Base-by-base conservation (phyloP, 1,284 basidiomycete species). In the Ustilago crameri region DNA sequence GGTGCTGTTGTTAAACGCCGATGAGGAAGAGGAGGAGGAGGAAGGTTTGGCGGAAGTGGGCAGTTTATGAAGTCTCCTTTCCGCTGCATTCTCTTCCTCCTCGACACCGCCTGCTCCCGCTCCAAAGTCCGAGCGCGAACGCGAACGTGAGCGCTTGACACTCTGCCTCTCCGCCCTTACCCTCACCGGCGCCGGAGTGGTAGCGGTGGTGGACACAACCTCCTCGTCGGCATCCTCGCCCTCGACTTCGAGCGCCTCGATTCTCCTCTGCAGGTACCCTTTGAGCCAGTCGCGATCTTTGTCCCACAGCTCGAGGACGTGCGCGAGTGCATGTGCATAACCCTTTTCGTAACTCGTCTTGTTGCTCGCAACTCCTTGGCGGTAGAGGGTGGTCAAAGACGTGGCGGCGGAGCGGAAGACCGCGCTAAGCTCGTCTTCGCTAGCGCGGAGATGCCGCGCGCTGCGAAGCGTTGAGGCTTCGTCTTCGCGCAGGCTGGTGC, bases 241-340 rank as follows among this genome's bases (percentile, higher is more conserved):
- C 23, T 61, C 66, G 14, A 47, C 63, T 27, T 65, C 67, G 18
- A 74, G 46, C 8, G 72, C 72, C 51, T 74, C 72, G 34, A 74
- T 74, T 34, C 72, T 47, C 9, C 67, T 32, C 51, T 71, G 67
- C 26, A 74, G 30, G 37, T 74, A 74, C n/a, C 72, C 69, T n/a
- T 54, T 66, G 5, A 74, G 50, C 72, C 72, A 74, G 24, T 52
- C 60, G 14, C 50, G 48, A 50, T 73, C 69, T 17, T 52, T 57
- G 3, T 66, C 55, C 59, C 68, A 61, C n/a, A 74, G 26, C 26
- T 74, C 72, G n/a, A 74, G 41, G 17, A 74, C 63, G 44, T 74
- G 67, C 20, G 59, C 59, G 27, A 74, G 27, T 14, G 67, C 72
- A 53, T 74, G 63, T 23, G 57, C 56, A 26, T 74, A 74, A 0